Conservation (phyloP, 2,329 filamentous ascomycete genomes). For the Exophiala phaeomuriformis region DNA sequence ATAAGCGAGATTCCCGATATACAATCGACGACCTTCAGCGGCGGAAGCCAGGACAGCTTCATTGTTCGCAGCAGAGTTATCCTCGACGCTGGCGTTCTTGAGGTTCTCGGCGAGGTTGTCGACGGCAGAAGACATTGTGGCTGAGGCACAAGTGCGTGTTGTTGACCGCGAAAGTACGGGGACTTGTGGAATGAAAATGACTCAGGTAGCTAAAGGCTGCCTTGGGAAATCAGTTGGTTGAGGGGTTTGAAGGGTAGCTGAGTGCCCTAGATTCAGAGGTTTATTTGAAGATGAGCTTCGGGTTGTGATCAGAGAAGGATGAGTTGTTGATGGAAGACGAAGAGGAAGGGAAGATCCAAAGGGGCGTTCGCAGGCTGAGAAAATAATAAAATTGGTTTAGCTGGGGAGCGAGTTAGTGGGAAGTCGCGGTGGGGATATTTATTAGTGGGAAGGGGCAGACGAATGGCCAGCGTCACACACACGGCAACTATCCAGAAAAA, state of each 20-base stretch:
- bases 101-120: slow-evolving; percentile 63
- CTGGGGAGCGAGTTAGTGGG: slow-evolving; percentile 1
- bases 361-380: slow-evolving; percentile 17
- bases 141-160: slow-evolving; percentile 39
- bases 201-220: slow-evolving; percentile 56
- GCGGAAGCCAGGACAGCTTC: slow-evolving; percentile 94
- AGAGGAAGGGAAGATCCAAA: slow-evolving; percentile 15
- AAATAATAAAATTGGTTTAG: slow-evolving; percentile 11
- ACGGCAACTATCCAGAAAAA: slow-evolving; percentile 6
- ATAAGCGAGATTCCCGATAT: slow-evolving; percentile 99
- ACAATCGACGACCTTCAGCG: slow-evolving; percentile 94
- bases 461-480: slow-evolving; percentile 8
- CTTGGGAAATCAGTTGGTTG: slow-evolving; percentile 46
- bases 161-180: slow-evolving; percentile 27
- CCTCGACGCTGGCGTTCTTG: slow-evolving; percentile 58
- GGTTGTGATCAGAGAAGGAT: slow-evolving; percentile 27
- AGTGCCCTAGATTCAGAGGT: slow-evolving; percentile 66
- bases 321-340: slow-evolving; percentile 23
- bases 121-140: slow-evolving; percentile 72
- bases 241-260: slow-evolving; percentile 72
- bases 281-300: slow-evolving; percentile 20
- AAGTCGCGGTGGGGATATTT: slow-evolving; percentile 17
- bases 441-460: slow-evolving; percentile 17
- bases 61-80: slow-evolving; percentile 61
- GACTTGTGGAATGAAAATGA: slow-evolving; percentile 44